These are phyloP conservation scores for Suillus americanus DNA, from an alignment of 768 basidiomycete species.

Conservation along the genomic window DNA sequence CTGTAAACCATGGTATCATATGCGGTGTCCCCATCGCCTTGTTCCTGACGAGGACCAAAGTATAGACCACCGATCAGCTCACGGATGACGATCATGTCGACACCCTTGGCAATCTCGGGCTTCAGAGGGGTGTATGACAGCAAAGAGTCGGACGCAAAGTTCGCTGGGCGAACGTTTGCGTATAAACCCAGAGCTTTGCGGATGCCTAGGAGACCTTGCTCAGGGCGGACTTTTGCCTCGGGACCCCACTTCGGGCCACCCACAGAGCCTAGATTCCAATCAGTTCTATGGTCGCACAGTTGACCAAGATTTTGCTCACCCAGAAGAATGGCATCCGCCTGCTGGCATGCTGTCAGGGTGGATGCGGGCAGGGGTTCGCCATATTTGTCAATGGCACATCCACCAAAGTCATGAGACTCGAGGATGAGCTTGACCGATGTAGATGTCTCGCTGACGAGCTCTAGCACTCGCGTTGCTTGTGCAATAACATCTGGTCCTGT, in stretches of 20 bases:
- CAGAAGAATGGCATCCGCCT: conserved; percentile 95
- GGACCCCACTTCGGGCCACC: conserved; percentile 99
- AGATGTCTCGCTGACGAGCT: conserved; percentile 63
- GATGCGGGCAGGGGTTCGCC: conserved; percentile 84
- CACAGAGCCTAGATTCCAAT: conserved; percentile 70
- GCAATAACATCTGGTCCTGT: conserved; percentile 87
- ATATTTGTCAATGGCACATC: conserved; percentile 84
- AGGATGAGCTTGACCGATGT: conserved; percentile 71
- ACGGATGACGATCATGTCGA: conserved; percentile 91
- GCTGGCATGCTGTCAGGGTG: conserved; percentile 85
- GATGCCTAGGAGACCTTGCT: conserved; percentile 83
- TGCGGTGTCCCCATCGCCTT: conserved; percentile 67
- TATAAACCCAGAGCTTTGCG: conserved; percentile 94
- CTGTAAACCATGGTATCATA: conserved; percentile 96
- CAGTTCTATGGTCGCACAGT: conserved; percentile 5
- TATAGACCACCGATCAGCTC: conserved; percentile 97
- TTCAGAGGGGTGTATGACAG: conserved; percentile 87
- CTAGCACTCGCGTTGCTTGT: conserved; percentile 82
- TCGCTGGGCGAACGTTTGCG: conserved; percentile 97
- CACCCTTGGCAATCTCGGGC: conserved; percentile 76
- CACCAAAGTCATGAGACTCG: conserved; percentile 81
- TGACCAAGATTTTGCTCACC: conserved; percentile 49
- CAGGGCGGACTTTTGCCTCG: conserved; percentile 83
- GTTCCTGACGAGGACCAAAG: conserved; percentile 92
- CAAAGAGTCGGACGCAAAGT: conserved; percentile 90